A percentile compares a stretch with the other conserved stretches of the same genome.
phyloP scores from a whole-genome alignment of 1,284 basidiomycete genomes.

The Pseudozyma hubeiensis region DNA sequence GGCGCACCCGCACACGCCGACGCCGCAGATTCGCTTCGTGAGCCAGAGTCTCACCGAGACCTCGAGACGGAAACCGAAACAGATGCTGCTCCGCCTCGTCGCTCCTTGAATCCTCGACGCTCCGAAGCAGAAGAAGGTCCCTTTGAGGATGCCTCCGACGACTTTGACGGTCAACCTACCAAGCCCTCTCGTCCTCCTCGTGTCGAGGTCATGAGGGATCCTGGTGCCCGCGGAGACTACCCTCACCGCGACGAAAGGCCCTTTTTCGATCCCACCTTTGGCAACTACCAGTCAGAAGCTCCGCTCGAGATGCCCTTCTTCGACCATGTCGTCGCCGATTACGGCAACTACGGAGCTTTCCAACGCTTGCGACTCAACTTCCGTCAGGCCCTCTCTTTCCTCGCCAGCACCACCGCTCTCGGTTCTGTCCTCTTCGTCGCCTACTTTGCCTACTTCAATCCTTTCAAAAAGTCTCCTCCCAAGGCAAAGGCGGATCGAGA shows the following conservation, averaged over 20 bases:
- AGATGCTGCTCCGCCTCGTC: constrained; percentile 9
- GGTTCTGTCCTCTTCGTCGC: constrained; percentile 52
- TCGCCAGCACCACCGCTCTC: constrained; percentile 45
- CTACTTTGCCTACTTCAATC: constrained; percentile 62
- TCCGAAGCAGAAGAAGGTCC: constrained; percentile 9
- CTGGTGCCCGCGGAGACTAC: constrained; percentile 14
- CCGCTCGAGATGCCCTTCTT: constrained; percentile 65
- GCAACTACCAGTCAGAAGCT: constrained; percentile 47
- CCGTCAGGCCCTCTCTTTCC: constrained; percentile 60
- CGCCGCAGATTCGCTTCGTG: constrained; percentile 20
- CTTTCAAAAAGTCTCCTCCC: constrained; percentile 59
- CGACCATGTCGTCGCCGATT: constrained; percentile 64
- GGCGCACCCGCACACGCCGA: constrained; percentile 6
- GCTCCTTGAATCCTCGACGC: constrained; percentile 9
- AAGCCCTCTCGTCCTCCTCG: constrained; percentile 28
- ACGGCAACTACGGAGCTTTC: constrained; percentile 57
- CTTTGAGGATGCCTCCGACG: constrained; percentile 25
- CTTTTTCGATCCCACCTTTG: constrained; percentile 60
- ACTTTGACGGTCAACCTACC: constrained; percentile 6
- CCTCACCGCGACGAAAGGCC: constrained; percentile 27
- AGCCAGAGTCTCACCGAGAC: constrained; percentile 6
- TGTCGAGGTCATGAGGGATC: constrained; percentile 36
- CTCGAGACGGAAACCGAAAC: constrained; percentile 8
- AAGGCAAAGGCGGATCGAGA: constrained; percentile 62
- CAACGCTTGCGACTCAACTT: constrained; percentile 55